Conservation (phyloP, 129 eudicot species). For the Rutidosis leptorrhynchoides region DNA sequence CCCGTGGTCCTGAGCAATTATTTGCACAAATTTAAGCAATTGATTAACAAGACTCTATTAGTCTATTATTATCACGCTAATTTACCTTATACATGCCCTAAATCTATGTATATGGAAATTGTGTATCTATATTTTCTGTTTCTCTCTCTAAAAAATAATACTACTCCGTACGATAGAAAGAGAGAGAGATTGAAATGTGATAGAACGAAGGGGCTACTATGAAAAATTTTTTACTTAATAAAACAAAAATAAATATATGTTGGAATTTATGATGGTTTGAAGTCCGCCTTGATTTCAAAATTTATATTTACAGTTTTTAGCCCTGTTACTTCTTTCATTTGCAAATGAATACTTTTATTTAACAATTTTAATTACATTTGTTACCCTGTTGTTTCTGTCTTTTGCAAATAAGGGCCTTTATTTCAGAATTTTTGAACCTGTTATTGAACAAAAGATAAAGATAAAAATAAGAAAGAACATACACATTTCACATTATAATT, state of each 20-base stretch:
- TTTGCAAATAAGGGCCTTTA: neutral
- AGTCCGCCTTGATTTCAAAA: constrained; percentile 30
- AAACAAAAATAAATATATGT: constrained; percentile 13
- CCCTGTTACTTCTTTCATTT: neutral
- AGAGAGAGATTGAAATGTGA: constrained; percentile 12
- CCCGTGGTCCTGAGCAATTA: constrained; percentile 18
- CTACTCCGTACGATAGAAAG: constrained; percentile 11
- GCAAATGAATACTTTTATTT: neutral
- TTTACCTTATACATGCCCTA: constrained; percentile 26
- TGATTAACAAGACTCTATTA: constrained; percentile 1
- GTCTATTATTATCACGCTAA: constrained; percentile 11
- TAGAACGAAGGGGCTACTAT: neutral
- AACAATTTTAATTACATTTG: too few species aligned
- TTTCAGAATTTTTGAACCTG: neutral
- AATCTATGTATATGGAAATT: constrained; percentile 8
- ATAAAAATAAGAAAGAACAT: neutral
- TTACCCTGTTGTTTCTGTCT: neutral
- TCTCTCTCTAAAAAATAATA: constrained; percentile 26
- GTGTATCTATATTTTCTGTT: neutral
- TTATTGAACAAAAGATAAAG: neutral
- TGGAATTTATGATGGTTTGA: constrained; percentile 28
- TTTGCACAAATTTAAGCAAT: constrained; percentile 3
- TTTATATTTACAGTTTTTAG: neutral
- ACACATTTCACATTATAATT: too few species aligned
- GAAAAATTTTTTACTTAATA: constrained; percentile 7